Evolutionary conservation across 331 rosid species (phyloP).

Genomic region (Saraca asoca): DNA sequence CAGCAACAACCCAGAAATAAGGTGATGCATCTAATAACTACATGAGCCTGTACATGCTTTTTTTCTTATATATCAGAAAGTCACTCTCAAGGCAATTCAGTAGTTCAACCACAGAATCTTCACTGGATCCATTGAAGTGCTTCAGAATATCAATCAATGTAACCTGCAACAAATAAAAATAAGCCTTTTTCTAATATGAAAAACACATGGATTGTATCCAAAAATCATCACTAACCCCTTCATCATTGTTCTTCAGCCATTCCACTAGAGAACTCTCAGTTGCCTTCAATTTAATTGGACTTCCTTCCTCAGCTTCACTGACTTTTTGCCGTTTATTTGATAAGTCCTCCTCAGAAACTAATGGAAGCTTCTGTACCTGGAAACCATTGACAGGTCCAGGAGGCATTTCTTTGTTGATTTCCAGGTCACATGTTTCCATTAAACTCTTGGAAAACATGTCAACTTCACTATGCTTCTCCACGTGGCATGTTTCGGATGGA

Average conservation of each 20-base stretch:
- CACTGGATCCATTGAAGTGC: slow-evolving; percentile 63
- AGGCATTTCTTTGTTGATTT: slow-evolving; percentile 35
- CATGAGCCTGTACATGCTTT: slow-evolving; percentile 57
- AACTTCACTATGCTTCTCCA: slow-evolving; percentile 33
- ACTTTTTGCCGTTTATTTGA: slow-evolving; percentile 60
- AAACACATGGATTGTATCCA: slow-evolving; percentile 13
- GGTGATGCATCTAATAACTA: slow-evolving; percentile 28
- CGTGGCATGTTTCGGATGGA: slow-evolving; percentile 23
- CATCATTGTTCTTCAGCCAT: slow-evolving; percentile 60
- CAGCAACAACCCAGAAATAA: background rate
- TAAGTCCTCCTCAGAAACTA: background rate
- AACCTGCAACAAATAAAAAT: slow-evolving; percentile 58
- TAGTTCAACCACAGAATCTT: slow-evolving; percentile 54
- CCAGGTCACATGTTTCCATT: slow-evolving; percentile 5
- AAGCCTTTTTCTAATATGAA: background rate
- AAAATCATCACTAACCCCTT: slow-evolving; percentile 56
- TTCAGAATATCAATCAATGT: slow-evolving; percentile 49
- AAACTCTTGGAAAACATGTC: slow-evolving; percentile 23
- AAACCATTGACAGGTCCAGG: slow-evolving; percentile 36
- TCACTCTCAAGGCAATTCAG: slow-evolving; percentile 63
- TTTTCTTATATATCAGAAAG: slow-evolving; percentile 64
- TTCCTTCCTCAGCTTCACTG: slow-evolving; percentile 39
- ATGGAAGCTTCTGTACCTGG: slow-evolving; percentile 21
- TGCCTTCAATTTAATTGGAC: slow-evolving; percentile 44
- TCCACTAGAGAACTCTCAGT: slow-evolving; percentile 63